Base-by-base conservation (phyloP, 495 filamentous ascomycete genomes). In the Aspergillus egyptiacus region DNA sequence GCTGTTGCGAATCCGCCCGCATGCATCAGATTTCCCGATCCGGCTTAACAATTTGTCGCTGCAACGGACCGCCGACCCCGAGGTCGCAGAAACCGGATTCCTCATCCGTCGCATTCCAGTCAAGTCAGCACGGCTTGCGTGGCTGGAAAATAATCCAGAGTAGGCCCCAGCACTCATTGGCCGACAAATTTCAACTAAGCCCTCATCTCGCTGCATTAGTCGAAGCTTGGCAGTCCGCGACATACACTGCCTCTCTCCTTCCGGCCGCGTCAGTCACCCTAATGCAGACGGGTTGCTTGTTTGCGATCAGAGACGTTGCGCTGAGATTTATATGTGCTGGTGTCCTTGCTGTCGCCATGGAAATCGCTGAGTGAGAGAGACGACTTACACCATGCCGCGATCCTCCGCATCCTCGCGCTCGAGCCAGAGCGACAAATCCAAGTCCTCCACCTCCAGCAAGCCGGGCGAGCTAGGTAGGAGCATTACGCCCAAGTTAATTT, bases 391-490 rank as follows among this genome's bases (percentile, higher is more conserved):
- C 34, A 55, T 50, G 47, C 15, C 46, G 9, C 24, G 35, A 25
- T 48, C 47, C 19, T 31, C 44, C 10, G 30, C 56, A 11, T 53
- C 59, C 11, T 62, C 62, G 18, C 33, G 60, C 31, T 65, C 63
- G 18, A 46, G 53, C 15, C 53, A 62, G n/a, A 55, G 55, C 40
- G 58, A 60, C 38, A 91, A 51, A 33, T 36, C 33, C 39, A 25
- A 90, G 68, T 72, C 77, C 25, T 72, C 79, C 31, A 74, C 74
- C 32, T 76, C 82, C 53, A 70, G 84, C 57, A 95, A 94, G 67
- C 80, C 86, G 4, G 88, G 96, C 63, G 93, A 96, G 75, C 90
- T 96, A 65, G 55, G 89, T 75, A 31, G 2, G 41, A n/a, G n/a
- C n/a, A n/a, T n/a, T n/a, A n/a, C n/a, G n/a, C n/a, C n/a, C n/a